These are phyloP conservation scores for Tuber magnatum DNA, from an alignment of 495 filamentous ascomycete species.

Conservation along the genomic window DNA sequence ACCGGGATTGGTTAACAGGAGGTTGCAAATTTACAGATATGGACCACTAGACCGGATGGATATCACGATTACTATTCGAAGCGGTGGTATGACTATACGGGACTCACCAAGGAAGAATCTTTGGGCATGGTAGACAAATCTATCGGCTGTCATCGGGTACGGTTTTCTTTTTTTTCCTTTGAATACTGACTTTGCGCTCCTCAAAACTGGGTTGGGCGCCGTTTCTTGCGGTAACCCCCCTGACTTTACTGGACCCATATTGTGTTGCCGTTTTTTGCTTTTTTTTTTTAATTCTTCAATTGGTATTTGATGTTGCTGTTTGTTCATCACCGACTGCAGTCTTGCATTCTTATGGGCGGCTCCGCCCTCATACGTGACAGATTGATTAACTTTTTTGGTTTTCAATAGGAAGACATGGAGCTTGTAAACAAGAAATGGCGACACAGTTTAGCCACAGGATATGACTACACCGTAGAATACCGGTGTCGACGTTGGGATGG, in stretches of 20 bases:
- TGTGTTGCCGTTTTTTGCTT: not conserved
- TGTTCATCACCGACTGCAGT: not conserved
- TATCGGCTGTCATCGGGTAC: not conserved
- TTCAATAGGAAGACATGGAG: constrained; percentile 50
- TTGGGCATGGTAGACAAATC: constrained; percentile 40
- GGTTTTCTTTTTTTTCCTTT: not conserved
- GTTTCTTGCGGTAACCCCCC: constrained; percentile 46
- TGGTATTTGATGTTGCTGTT: not conserved
- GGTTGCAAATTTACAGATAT: constrained; percentile 42
- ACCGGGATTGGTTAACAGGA: not conserved
- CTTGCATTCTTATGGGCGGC: not conserved
- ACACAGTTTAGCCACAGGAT: constrained; percentile 56
- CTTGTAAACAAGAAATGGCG: constrained; percentile 49
- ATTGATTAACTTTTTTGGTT: constrained; percentile 23
- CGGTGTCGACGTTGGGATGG: constrained; percentile 56
- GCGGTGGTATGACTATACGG: constrained; percentile 66
- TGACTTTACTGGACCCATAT: constrained; percentile 10
- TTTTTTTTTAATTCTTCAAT: not conserved
- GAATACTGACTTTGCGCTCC: constrained; percentile 13
- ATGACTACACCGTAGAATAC: constrained; percentile 60
- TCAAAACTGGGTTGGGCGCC: constrained; percentile 41
- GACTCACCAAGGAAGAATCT: constrained; percentile 51
- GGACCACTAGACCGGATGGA: constrained; percentile 57
- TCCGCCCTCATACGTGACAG: not conserved
- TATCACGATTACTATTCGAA: constrained; percentile 59